Evolutionary conservation across 768 basidiomycete species (phyloP), one percentile per base, ranked within the genome.

Genomic region (Mycena polygramma): DNA sequence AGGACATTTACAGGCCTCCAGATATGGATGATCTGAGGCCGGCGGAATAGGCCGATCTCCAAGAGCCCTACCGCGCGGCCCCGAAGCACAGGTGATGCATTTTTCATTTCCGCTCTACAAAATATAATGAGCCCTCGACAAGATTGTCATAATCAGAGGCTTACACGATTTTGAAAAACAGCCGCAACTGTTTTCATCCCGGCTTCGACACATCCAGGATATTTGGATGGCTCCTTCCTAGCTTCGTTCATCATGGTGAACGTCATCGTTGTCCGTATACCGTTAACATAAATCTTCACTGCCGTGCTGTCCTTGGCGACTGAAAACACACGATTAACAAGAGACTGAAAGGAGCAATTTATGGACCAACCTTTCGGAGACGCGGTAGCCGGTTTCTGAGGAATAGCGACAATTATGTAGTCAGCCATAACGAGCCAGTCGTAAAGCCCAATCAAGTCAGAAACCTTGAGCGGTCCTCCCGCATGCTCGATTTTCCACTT

Each of bases 1-100:
- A 15, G 63, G 63, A 43, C 63, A 64, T 57, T 55, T 64, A 9
- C 63, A 64, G 17, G 20, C 26, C 8, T 11, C 43, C 26, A 57
- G n/a, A 55, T 35, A 64, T 22, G 53, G 53, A n/a, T 39, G 30
- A 22, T 63, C 62, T 1, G 7, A 41, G 4, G 7, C 13, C 8
- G 53, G 63, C 10, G 63, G 63, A 10, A 30, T 14, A 2, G 39
- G 51, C 17, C 22, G 36, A 11, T 13, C 17, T 0, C 19, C 37
- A 6, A 63, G 36, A 7, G 24, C 39, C 9, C 22, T 52, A 8
- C 61, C 61, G 8, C 51, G 37, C 2, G 48, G 20, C 10, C 46
- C 59, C 13, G 41, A 41, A 8, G 52, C 51, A 17, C 61, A 63
- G 13, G 51, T 41, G 15, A 63, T 53, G 37, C 61, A 63, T 24